These are phyloP conservation scores for Fusarium sulawesiense DNA, from an alignment of 2,329 filamentous ascomycete genomes.

Conservation along the genomic window DNA sequence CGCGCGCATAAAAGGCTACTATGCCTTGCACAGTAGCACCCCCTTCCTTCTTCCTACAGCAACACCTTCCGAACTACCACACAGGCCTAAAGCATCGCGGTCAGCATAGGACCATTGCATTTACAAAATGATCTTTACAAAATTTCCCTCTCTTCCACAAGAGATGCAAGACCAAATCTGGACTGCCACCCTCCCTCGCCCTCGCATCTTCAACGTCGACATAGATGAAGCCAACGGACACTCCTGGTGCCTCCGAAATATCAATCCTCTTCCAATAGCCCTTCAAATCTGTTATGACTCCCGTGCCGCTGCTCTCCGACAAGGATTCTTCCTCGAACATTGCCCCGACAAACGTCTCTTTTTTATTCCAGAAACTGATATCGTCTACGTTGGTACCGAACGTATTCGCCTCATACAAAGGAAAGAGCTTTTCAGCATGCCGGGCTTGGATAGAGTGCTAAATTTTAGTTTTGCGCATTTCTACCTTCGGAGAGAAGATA, in stretches of 20 bases:
- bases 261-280: constrained; percentile 33
- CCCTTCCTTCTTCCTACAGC: too few relatives aligned
- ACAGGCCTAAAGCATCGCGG: too few relatives aligned
- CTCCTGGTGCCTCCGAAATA: constrained; percentile 33
- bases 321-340: constrained; percentile 44
- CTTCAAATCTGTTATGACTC: constrained; percentile 45
- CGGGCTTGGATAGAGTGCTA: constrained; percentile 42
- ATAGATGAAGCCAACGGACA: too few relatives aligned
- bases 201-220: constrained; percentile 49
- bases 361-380: constrained; percentile 46
- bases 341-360: constrained; percentile 18
- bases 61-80: too few relatives aligned
- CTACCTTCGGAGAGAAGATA: too few relatives aligned
- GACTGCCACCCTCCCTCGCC: constrained; percentile 42
- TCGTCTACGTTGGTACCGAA: too few relatives aligned
- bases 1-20: too few relatives aligned
- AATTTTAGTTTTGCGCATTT: constrained; percentile 47
- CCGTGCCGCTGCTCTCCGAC: constrained; percentile 43
- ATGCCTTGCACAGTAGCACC: too few relatives aligned
- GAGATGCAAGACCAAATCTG: constrained; percentile 49
- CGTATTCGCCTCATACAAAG: too few relatives aligned
- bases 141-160: constrained; percentile 29
- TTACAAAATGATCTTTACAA: neutral
- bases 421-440: too few relatives aligned
- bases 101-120: neutral